Base-by-base conservation (phyloP, 164 flowering plant species). In the Warburgia ugandensis region DNA sequence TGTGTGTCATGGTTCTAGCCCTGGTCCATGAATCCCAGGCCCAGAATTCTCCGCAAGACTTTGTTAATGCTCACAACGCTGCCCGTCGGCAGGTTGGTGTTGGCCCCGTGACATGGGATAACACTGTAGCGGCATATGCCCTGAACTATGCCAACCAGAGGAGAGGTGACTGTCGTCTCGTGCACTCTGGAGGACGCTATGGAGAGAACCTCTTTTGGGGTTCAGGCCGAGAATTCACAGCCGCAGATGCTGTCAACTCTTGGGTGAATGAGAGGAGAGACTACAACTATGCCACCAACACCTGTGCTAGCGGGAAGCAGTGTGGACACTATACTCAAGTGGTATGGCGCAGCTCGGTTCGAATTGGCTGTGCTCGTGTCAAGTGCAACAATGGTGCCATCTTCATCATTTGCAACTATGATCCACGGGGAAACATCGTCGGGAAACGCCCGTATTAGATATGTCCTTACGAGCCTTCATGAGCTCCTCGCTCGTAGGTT, bases 271-370 rank as follows among this genome's bases (percentile, higher is more conserved):
- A 92, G 43, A 85, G 75, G 69, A 81, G 75, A 62, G 85, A 72
- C 40, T 92, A 92, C 47, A 25, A 42, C 9, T 87, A 84, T 37
- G 55, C 14, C 0, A 50, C 62, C 6, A 92, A 92, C 56, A 60
- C 68, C 1, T 92, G 98, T 58, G 63, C 48, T 21, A 58, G 6
- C 0, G 84, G 77, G 0, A 60, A 80, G 30, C 41, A 69, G 71
- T 92, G 98, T 56, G 95, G 96, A 2, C 96, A 88, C 58, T 91
- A 84, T 44, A 91, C 98, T 1, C 98, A 91, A 52, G 72, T 91
- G 29, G 95, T 91, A 37, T 92, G 98, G 98, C 73, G 35, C 61
- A 64, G 3, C 19, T 88, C 89, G 1, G 53, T 76, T 40, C 56
- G 77, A 9, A 10, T 92, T 32, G 98, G 96, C 16, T 92, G 96